Evolutionary conservation across 2,329 filamentous ascomycete species (phyloP), one percentile per base, ranked within the genome.

Genomic region (Apiospora sp.): DNA sequence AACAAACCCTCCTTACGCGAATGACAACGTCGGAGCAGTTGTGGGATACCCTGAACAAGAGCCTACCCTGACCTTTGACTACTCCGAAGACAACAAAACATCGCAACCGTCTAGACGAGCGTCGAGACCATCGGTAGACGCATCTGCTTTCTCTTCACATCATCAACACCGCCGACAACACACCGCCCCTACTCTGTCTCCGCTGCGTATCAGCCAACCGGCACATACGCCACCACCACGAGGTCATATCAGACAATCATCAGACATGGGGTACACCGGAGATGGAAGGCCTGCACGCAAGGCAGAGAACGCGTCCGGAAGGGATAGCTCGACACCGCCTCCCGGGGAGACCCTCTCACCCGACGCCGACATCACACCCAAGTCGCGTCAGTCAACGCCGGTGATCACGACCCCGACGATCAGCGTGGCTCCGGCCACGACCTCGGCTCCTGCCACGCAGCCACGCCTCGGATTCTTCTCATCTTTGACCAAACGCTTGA

Each of bases 381-480:
- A 77, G 74, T 81, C 69, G 76, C 73, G 74, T 41, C 76, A 75
- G 44, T 79, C 71, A 78, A 82, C 75, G 67, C 74, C 73, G 19
- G 70, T 58, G 51, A 74, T 75, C 14, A 77, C 79, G 6, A 82
- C 83, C 19, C 79, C 84, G 13, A 84, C 84, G 13, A 84, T 83
- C 72, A 81, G 77, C 67, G 68, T 44, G 14, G 12, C 68, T 14
- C 68, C 78, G 61, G 14, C 72, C 72, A 73, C 78, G 61, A 13
- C 72, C 72, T 73, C 78, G 61, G 14, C 44, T 48, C 14, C 78
- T 48, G 16, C 72, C 73, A 74, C 78, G 14, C 77, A 78, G 67
- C 86, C 84, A 58, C 86, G 83, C 44, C 84, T 88, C 73, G 83
- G 84, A 51, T 86, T 88, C 75, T 79, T 89, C 67, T 79, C 84